Evolutionary conservation across 768 basidiomycete genomes (phyloP).

Genomic region (Pulveroboletus ravenelii): DNA sequence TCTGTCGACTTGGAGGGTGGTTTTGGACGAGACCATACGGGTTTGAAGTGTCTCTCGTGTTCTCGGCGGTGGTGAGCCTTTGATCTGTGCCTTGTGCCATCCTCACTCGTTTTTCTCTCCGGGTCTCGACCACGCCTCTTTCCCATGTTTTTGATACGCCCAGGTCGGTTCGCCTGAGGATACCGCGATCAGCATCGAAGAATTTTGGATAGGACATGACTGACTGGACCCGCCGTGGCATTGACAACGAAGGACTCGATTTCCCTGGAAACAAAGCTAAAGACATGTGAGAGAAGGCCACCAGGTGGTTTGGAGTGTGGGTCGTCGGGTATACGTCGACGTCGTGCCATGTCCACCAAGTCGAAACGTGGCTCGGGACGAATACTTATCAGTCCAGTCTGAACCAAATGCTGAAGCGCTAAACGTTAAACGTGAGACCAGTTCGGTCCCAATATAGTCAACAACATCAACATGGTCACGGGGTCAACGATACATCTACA

Average conservation of each 20-base stretch:
- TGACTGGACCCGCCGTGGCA: conserved; percentile 44
- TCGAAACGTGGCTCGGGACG: background rate
- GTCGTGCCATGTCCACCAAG: conserved; percentile 11
- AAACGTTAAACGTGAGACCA: conserved; percentile 20
- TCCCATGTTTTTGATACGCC: conserved; percentile 7
- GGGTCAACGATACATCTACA: conserved; percentile 9
- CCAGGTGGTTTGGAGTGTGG: conserved; percentile 2
- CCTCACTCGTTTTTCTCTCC: conserved; percentile 14
- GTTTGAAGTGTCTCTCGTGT: conserved; percentile 10
- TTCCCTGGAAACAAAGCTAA: conserved; percentile 67
- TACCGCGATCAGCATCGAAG: conserved; percentile 3
- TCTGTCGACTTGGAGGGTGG: conserved; percentile 22
- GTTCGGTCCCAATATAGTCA: conserved; percentile 11
- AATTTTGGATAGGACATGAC: background rate
- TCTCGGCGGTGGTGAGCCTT: conserved; percentile 4
- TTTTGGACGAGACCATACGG: conserved; percentile 7
- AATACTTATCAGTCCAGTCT: background rate
- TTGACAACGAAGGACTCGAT: conserved; percentile 64
- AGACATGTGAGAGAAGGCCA: conserved; percentile 58
- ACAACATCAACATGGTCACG: conserved; percentile 6
- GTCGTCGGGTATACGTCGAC: background rate
- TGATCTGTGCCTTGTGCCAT: conserved; percentile 6
- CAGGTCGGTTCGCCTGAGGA: conserved; percentile 15
- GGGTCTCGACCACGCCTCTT: conserved; percentile 6
- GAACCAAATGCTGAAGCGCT: background rate